Percentiles rank a stretch among this genome's conserved stretches.
Conservation (phyloP, 1,139 yeast species). For the Diutina sp. region DNA sequence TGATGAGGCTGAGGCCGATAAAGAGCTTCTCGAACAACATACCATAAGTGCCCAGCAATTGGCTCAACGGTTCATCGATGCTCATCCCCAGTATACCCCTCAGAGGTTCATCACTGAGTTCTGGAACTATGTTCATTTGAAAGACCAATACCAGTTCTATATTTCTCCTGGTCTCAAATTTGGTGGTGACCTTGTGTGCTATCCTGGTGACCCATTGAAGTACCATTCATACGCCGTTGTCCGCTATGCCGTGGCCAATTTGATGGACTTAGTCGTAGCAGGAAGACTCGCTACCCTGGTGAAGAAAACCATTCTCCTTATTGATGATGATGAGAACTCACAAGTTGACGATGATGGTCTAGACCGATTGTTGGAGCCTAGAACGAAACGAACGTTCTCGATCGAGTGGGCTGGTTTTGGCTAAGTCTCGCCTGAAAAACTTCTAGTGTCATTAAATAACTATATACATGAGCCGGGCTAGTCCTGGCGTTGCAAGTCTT, state of each 20-base stretch:
- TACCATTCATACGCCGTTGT: conserved; percentile 1
- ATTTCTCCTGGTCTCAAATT: not conserved
- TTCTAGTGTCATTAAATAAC: not conserved
- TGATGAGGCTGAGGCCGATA: not conserved
- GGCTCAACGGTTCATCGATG: not conserved
- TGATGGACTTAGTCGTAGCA: not conserved
- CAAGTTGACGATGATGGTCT: not conserved
- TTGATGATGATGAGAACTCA: not conserved
- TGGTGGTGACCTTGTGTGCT: conserved; percentile 1
- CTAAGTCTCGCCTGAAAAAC: not conserved
- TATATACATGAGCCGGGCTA: not conserved
- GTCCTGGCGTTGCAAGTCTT: not conserved
- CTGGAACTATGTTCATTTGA: not conserved
- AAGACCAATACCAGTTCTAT: not conserved
- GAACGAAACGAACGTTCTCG: not conserved
- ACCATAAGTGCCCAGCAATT: not conserved
- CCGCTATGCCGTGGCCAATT: not conserved
- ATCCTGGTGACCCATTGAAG: not conserved
- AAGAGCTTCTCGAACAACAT: not conserved
- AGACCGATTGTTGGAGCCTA: not conserved
- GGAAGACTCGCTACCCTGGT: not conserved
- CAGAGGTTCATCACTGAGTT: not conserved
- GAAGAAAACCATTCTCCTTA: not conserved
- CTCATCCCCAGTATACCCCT: not conserved
- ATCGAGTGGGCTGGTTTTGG: conserved; percentile 2